Evolutionary conservation across 2,329 filamentous ascomycete genomes (phyloP).

Genomic region (Emergomyces africanus): DNA sequence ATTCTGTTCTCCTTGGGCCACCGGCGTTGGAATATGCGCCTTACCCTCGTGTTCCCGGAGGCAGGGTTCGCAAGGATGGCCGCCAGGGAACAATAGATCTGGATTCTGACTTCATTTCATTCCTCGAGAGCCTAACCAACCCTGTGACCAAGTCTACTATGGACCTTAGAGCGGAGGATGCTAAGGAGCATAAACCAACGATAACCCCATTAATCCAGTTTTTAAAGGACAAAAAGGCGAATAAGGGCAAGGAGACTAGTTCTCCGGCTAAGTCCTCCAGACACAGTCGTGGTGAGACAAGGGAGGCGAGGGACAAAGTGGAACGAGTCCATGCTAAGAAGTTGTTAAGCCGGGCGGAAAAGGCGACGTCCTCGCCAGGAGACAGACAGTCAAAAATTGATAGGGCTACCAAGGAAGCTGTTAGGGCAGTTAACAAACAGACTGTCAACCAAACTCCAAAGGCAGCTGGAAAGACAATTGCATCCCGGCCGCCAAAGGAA

Average conservation of each 20-base stretch:
- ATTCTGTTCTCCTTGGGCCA: constrained; percentile 60
- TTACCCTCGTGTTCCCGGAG: constrained; percentile 69
- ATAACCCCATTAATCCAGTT: constrained; percentile 85
- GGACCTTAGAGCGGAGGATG: constrained; percentile 37
- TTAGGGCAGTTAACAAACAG: constrained; percentile 42
- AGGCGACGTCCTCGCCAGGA: constrained; percentile 16
- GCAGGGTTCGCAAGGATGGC: constrained; percentile 63
- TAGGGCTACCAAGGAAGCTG: constrained; percentile 49
- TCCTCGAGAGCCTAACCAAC: constrained; percentile 77
- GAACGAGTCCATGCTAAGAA: constrained; percentile 32
- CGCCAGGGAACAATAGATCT: constrained; percentile 93
- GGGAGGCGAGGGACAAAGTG: constrained; percentile 27
- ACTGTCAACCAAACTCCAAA: constrained; percentile 22
- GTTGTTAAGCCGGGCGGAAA: constrained; percentile 28
- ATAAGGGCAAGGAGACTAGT: constrained; percentile 39
- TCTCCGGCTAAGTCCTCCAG: constrained; percentile 34
- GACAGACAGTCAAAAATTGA: constrained; percentile 30
- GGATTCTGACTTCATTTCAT: constrained; percentile 89
- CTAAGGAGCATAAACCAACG: constrained; percentile 48
- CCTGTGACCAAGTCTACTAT: constrained; percentile 46
- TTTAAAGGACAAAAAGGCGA: constrained; percentile 83
- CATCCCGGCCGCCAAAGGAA: constrained; percentile 9
- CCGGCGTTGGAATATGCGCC: constrained; percentile 71
- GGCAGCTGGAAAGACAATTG: constrained; percentile 16
- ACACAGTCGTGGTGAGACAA: constrained; percentile 20